Conservation (phyloP, 345 rosid genomes). For the Barbarea vulgaris region DNA sequence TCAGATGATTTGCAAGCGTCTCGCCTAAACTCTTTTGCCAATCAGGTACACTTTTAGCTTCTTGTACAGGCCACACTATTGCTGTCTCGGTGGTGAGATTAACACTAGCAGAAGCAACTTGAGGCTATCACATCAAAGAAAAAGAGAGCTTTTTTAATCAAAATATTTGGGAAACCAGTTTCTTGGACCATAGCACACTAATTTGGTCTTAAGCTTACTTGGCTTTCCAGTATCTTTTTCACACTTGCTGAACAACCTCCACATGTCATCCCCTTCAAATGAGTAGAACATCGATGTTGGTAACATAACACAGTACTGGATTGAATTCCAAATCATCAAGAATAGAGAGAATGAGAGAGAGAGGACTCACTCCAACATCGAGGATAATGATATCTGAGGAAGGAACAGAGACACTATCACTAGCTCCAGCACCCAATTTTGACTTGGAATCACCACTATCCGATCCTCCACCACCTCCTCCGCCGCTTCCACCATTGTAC, state of each 20-base stretch:
- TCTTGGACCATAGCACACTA: not conserved
- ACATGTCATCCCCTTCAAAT: constrained; percentile 86
- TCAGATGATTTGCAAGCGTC: constrained; percentile 85
- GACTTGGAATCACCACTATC: constrained; percentile 63
- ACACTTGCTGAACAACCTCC: constrained; percentile 99
- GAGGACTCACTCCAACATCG: constrained; percentile 78
- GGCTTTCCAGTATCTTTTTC: constrained; percentile 87
- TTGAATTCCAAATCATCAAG: not conserved
- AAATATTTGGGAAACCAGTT: not conserved
- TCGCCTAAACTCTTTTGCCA: constrained; percentile 87
- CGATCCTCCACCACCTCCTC: constrained; percentile 54
- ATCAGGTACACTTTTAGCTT: constrained; percentile 70
- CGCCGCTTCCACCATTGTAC: constrained; percentile 44
- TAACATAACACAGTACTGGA: not conserved
- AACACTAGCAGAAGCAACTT: constrained; percentile 86
- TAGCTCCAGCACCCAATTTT: constrained; percentile 50
- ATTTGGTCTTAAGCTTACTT: constrained; percentile 50
- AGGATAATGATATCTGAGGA: constrained; percentile 79
- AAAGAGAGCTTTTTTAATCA: not conserved
- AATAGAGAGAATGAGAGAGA: constrained; percentile 17
- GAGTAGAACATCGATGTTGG: constrained; percentile 3
- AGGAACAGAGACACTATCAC: constrained; percentile 50
- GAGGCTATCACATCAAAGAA: constrained; percentile 60
- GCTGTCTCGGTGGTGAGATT: constrained; percentile 96
- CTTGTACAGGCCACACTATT: constrained; percentile 82